Conservation (phyloP, 2,329 filamentous ascomycete genomes). For the Penicillium sp. region DNA sequence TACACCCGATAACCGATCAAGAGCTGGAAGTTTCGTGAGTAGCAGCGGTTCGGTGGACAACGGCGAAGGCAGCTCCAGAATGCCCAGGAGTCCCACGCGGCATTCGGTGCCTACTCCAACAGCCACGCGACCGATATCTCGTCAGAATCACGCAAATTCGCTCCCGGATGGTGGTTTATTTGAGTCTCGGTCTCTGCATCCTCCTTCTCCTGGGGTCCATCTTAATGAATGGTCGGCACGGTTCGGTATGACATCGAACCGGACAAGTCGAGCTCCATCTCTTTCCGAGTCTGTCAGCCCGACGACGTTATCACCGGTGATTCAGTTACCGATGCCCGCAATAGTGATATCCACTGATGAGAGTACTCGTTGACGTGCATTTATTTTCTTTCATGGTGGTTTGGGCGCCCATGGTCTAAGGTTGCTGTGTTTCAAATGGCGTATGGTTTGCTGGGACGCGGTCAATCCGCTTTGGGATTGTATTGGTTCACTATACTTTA, state of each 20-base stretch:
- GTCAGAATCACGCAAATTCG: slow-evolving; percentile 12
- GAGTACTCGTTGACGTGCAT: not conserved
- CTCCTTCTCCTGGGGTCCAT: not conserved
- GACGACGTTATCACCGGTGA: not conserved
- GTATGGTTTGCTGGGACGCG: not conserved
- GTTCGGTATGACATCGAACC: not conserved
- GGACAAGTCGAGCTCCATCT: not conserved
- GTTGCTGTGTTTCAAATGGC: not conserved
- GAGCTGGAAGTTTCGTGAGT: slow-evolving; percentile 14
- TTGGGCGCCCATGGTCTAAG: not conserved
- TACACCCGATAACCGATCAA: slow-evolving; percentile 13
- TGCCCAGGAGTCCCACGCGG: not conserved
- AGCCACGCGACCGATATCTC: not conserved
- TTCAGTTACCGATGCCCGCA: not conserved
- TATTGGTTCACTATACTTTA: not conserved
- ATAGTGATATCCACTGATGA: not conserved
- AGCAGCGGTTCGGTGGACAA: slow-evolving; percentile 9
- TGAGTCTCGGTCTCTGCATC: not conserved
- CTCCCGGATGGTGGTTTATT: not conserved
- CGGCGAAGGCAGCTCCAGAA: slow-evolving; percentile 16
- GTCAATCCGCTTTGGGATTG: not conserved
- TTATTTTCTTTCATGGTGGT: not conserved
- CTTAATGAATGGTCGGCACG: not conserved
- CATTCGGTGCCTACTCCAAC: slow-evolving; percentile 13
- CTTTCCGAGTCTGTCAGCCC: not conserved